Base-by-base conservation (phyloP, 1,139 yeast genomes). In the Arxiozyma slooffiae region DNA sequence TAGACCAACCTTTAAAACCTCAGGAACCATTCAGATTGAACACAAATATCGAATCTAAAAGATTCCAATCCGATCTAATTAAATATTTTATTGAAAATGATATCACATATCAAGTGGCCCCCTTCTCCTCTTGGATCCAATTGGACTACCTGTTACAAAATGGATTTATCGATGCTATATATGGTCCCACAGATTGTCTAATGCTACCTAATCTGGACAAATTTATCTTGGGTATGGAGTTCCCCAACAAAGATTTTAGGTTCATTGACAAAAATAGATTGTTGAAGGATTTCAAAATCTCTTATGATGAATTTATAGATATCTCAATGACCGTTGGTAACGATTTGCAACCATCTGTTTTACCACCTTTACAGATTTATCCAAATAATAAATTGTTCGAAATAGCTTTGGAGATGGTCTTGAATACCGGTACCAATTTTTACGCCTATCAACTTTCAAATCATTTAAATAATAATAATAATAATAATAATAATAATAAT, bases 81-180 rank as follows among this genome's bases (percentile, higher is more conserved):
- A 69, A 74, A 40, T 76, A 78, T 53, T 78, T 92, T 54, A 74
- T 76, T 47, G 78, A 75, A 24, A 72, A 76, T 50, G 77, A 73
- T 3, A 71, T 87, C 26, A 85, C 82, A 55, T 90, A 78, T 62
- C 67, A 88, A 53, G 79, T 89, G 18, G 85, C 95, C 36, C 98
- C 98, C 1, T 89, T 82, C 62, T 77, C 82, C 51, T 80, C 97
- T 0, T 81, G 89, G 66, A 80, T 85, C 50, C 97, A 92, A 67
- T 73, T 92, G 59, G 79, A 87, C 9, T 88, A 87, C 61, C 71
- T 90, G 60, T 72, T 77, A 56, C 74, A 71, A 47, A 63, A 69
- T 30, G 74, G 71, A 2, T 67, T 75, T 42, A 78, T 90, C 50
- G 95, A 90, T 66, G 81, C 86, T 1, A 79, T 90, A 39, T 88